phyloP scores from a whole-genome alignment of 345 rosid species.

The Microthlaspi erraticum region DNA sequence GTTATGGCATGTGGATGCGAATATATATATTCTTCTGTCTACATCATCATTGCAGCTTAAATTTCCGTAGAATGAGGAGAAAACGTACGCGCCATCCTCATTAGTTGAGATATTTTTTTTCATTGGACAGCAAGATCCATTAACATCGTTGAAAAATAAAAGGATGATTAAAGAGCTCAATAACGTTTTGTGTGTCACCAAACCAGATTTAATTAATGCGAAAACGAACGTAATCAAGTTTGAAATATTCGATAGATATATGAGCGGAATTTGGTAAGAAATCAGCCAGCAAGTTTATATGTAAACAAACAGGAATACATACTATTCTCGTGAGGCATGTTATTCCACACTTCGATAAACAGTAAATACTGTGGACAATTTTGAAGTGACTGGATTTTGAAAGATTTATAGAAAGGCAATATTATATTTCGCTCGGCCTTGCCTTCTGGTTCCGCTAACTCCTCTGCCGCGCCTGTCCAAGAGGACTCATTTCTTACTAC shows the following conservation, averaged over 20 bases:
- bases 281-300: background rate
- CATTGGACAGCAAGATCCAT: background rate
- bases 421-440: too few species aligned
- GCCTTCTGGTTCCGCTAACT: too few species aligned
- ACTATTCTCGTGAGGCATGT: too few species aligned
- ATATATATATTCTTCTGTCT: slow-evolving; percentile 26
- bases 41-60: slow-evolving; percentile 23
- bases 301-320: too few species aligned
- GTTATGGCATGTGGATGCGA: slow-evolving; percentile 22
- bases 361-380: too few species aligned
- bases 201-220: background rate
- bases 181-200: background rate
- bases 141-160: background rate
- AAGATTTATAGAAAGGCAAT: too few species aligned
- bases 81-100: background rate
- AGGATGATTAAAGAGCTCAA: background rate
- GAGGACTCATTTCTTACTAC: too few species aligned
- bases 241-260: background rate
- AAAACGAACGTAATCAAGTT: background rate
- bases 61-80: slow-evolving; percentile 18
- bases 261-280: background rate
- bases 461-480: too few species aligned
- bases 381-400: too few species aligned
- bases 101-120: slow-evolving; percentile 10
- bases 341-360: too few species aligned